Conservation (phyloP, 139 green algal genomes). For the Coelastrella sp. region DNA sequence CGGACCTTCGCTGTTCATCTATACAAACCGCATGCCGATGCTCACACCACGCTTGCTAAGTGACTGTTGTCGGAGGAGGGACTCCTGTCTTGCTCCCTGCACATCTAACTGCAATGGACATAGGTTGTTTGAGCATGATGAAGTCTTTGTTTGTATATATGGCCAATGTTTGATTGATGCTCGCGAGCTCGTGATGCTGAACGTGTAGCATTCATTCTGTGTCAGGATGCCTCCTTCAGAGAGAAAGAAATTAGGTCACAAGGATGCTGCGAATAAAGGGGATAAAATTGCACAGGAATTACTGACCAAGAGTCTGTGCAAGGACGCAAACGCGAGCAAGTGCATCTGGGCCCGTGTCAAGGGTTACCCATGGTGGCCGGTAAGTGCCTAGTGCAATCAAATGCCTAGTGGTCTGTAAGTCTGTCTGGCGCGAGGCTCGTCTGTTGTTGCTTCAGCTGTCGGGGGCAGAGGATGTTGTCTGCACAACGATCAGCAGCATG, state of each 20-base stretch:
- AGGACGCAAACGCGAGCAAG: slow-evolving; percentile 8
- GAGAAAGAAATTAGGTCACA: not conserved
- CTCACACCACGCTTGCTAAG: not conserved
- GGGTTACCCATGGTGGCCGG: slow-evolving; percentile 84
- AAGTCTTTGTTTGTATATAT: no score
- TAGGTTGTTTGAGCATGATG: no score
- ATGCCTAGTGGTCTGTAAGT: slow-evolving; percentile 68
- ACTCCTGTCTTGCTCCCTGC: not conserved
- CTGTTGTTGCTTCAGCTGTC: not conserved
- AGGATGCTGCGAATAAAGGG: not conserved
- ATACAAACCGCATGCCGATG: no score
- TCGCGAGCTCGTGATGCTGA: not conserved
- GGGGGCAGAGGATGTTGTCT: not conserved
- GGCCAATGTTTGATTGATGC: no score
- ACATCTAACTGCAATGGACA: not conserved
- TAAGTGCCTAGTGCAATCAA: no score
- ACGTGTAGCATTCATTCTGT: not conserved
- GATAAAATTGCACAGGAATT: not conserved
- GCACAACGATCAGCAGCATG: not conserved
- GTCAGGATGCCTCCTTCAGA: not conserved
- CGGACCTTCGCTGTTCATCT: no score
- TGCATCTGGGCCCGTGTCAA: slow-evolving; percentile 78
- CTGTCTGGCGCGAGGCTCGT: not conserved
- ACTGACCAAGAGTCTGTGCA: not conserved
- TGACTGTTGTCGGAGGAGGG: not conserved